Conservation (phyloP, 2,329 filamentous ascomycete genomes). For the Tolypocladium endophyticum region DNA sequence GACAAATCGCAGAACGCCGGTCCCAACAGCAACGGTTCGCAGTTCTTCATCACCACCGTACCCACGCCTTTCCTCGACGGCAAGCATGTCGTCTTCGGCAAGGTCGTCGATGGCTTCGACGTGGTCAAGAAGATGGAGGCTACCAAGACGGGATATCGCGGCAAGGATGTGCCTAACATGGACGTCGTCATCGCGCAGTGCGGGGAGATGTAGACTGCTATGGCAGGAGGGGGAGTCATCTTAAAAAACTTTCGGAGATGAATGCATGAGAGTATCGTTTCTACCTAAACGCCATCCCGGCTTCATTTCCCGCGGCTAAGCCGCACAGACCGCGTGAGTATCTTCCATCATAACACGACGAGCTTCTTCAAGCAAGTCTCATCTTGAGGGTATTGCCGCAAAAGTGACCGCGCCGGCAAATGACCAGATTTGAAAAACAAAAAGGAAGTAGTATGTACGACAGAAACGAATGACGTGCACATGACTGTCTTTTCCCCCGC, state of each 20-base stretch:
- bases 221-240: not conserved
- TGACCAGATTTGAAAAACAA: too few relatives aligned
- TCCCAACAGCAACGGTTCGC: slow-evolving; percentile 84
- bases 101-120: slow-evolving; percentile 82
- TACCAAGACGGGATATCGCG: slow-evolving; percentile 65
- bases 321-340: not conserved
- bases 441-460: not conserved
- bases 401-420: not conserved
- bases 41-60: slow-evolving; percentile 95
- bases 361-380: not conserved
- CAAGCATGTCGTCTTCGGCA: slow-evolving; percentile 94
- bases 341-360: not conserved
- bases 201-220: slow-evolving; percentile 60
- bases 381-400: not conserved
- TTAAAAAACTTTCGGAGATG: not conserved
- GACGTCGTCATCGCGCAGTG: slow-evolving; percentile 81
- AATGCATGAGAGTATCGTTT: not conserved
- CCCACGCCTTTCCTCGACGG: slow-evolving; percentile 78
- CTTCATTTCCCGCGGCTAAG: not conserved
- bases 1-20: slow-evolving; percentile 60
- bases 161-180: slow-evolving; percentile 71
- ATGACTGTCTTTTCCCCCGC: not conserved
- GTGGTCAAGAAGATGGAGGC: slow-evolving; percentile 88
- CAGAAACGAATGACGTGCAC: not conserved
- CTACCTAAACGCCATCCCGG: not conserved